These are phyloP conservation scores for Colletotrichum lupini DNA, from an alignment of 2,329 filamentous ascomycete species.

Conservation along the genomic window DNA sequence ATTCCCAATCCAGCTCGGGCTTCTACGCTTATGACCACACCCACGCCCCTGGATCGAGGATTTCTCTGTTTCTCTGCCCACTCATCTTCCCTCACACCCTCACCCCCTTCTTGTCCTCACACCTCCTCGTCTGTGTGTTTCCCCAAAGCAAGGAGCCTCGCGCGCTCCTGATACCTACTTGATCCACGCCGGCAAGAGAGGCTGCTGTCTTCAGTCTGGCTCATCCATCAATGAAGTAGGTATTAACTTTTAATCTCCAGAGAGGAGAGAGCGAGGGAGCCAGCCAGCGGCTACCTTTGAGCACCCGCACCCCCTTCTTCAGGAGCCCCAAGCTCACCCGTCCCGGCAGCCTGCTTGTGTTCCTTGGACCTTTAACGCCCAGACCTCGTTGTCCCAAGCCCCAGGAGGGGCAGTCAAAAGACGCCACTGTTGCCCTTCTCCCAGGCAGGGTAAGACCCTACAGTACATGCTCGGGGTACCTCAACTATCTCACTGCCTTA, in stretches of 20 bases:
- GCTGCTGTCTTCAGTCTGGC: slow-evolving; percentile 15
- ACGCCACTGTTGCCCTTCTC: slow-evolving; percentile 23
- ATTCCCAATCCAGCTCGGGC: slow-evolving; percentile 14
- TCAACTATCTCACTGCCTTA: slow-evolving; percentile 8
- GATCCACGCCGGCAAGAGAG: slow-evolving; percentile 18
- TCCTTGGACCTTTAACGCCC: slow-evolving; percentile 30
- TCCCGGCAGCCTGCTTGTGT: slow-evolving; percentile 34
- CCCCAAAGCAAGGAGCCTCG: slow-evolving; percentile 32
- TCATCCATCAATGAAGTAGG: slow-evolving; percentile 23
- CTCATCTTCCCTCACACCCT: slow-evolving; percentile 19
- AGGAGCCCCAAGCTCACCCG: slow-evolving; percentile 11
- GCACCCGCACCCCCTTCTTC: slow-evolving; percentile 31
- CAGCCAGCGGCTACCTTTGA: slow-evolving; percentile 18
- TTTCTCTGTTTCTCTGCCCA: slow-evolving; percentile 3
- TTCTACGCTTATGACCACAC: slow-evolving; percentile 16
- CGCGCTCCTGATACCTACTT: slow-evolving; percentile 25
- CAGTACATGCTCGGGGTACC: slow-evolving; percentile 3
- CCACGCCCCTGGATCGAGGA: neutral
- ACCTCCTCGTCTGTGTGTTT: slow-evolving; percentile 28
- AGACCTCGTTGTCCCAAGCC: slow-evolving; percentile 30
- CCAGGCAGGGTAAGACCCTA: slow-evolving; percentile 11
- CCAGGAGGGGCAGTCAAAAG: slow-evolving; percentile 18
- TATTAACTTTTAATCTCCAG: slow-evolving; percentile 32
- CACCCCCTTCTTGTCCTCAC: slow-evolving; percentile 26
- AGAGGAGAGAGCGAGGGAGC: slow-evolving; percentile 1